phyloP scores from a whole-genome alignment of 306 rosid genomes.

The Ceratonia siliqua region DNA sequence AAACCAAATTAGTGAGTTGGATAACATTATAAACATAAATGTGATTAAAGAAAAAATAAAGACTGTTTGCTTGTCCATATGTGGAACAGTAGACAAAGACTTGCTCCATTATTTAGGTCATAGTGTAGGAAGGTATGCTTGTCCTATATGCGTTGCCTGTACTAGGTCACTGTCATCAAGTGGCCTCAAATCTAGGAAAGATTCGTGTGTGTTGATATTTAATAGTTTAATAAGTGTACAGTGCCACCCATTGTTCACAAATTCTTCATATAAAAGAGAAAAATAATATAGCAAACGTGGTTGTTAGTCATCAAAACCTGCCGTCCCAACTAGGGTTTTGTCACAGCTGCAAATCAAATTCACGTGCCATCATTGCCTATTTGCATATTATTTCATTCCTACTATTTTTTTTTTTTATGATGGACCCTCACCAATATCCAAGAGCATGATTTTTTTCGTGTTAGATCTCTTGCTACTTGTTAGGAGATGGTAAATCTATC shows the following conservation, averaged over 20 bases:
- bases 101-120: conserved; percentile 34
- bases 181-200: conserved; percentile 57
- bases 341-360: background rate
- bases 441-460: background rate
- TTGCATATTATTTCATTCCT: conserved; percentile 7
- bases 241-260: conserved; percentile 19
- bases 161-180: conserved; percentile 50
- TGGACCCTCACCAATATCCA: conserved; percentile 13
- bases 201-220: conserved; percentile 41
- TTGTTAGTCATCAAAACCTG: conserved; percentile 35
- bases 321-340: conserved; percentile 10
- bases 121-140: conserved; percentile 35
- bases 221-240: background rate
- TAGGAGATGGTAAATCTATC: conserved; percentile 6
- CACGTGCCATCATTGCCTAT: background rate
- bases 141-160: conserved; percentile 50
- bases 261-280: background rate
- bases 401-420: background rate
- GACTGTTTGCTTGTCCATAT: conserved; percentile 33
- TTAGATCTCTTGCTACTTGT: background rate
- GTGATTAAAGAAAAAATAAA: background rate
- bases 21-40: conserved; percentile 35
- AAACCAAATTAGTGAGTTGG: conserved; percentile 32
- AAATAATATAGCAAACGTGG: conserved; percentile 32
- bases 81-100: conserved; percentile 28